These are phyloP conservation scores for Lachnellula arida DNA, from an alignment of 2,329 filamentous ascomycete genomes.

Conservation along the genomic window DNA sequence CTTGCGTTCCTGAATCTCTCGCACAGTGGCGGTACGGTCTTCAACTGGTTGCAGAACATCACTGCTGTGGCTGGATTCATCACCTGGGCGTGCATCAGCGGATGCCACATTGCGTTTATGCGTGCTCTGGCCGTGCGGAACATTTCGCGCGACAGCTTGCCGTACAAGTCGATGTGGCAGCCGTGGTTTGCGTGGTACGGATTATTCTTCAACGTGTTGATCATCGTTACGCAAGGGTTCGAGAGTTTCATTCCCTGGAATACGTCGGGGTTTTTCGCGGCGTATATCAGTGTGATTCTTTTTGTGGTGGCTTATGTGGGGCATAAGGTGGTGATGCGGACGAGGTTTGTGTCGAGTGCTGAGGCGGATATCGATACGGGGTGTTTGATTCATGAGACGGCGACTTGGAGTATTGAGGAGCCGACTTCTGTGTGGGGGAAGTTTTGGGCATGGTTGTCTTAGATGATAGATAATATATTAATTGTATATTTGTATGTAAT, in stretches of 20 bases:
- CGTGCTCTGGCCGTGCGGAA: constrained; percentile 51
- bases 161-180: constrained; percentile 58
- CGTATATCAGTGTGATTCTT: constrained; percentile 60
- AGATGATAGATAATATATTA: too few relatives aligned
- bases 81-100: constrained; percentile 62
- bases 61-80: constrained; percentile 66
- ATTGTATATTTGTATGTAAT: too few relatives aligned
- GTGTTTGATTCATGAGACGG: constrained; percentile 32
- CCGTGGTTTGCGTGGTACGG: constrained; percentile 63
- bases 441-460: constrained; percentile 21
- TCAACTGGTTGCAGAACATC: constrained; percentile 70
- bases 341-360: constrained; percentile 33
- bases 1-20: constrained; percentile 66
- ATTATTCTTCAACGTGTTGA: constrained; percentile 58
- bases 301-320: constrained; percentile 56
- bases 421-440: constrained; percentile 23
- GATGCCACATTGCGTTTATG: constrained; percentile 63
- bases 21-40: constrained; percentile 53
- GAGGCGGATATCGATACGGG: constrained; percentile 42
- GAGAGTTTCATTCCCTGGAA: constrained; percentile 62
- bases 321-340: constrained; percentile 48
- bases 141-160: constrained; percentile 52
- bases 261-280: constrained; percentile 56
- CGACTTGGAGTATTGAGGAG: constrained; percentile 32
- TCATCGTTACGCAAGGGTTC: constrained; percentile 66